Conservation (phyloP, 495 filamentous ascomycete species). For the Neurospora sp. region DNA sequence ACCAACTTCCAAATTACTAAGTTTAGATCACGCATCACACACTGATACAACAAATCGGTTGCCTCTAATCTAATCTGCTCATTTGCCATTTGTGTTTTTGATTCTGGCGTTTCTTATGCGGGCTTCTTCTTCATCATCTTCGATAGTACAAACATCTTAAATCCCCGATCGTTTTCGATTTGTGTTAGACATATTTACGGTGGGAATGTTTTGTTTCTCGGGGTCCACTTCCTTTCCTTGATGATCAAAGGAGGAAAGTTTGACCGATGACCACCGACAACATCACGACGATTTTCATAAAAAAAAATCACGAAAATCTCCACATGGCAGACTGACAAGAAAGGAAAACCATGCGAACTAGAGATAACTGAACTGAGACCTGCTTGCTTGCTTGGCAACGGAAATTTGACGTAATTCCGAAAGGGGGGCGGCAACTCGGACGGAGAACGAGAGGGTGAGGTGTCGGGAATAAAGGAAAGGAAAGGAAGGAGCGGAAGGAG, state of each 20-base stretch:
- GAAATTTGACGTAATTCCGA: not conserved
- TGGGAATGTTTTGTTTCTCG: not conserved
- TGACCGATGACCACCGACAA: not conserved
- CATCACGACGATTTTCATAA: not conserved
- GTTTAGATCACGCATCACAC: not conserved
- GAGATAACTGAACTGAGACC: not conserved
- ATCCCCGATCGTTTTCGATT: not conserved
- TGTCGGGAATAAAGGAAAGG: not conserved
- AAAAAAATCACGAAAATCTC: not conserved
- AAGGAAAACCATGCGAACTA: not conserved
- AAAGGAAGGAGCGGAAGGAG: not conserved
- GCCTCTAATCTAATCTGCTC: not conserved
- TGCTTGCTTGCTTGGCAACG: not conserved
- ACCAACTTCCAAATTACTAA: not conserved
- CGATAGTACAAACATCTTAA: not conserved
- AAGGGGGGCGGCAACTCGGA: not conserved
- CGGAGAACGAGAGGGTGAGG: not conserved
- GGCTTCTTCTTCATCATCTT: not conserved
- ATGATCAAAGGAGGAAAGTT: not conserved
- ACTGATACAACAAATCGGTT: not conserved
- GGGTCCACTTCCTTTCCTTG: not conserved
- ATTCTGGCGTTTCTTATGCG: too few species aligned
- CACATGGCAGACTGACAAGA: not conserved
- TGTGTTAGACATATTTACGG: not conserved
- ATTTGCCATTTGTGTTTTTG: not conserved